These are phyloP conservation scores for Xanthoconium separans DNA, from an alignment of 1,284 basidiomycete genomes.

Conservation along the genomic window DNA sequence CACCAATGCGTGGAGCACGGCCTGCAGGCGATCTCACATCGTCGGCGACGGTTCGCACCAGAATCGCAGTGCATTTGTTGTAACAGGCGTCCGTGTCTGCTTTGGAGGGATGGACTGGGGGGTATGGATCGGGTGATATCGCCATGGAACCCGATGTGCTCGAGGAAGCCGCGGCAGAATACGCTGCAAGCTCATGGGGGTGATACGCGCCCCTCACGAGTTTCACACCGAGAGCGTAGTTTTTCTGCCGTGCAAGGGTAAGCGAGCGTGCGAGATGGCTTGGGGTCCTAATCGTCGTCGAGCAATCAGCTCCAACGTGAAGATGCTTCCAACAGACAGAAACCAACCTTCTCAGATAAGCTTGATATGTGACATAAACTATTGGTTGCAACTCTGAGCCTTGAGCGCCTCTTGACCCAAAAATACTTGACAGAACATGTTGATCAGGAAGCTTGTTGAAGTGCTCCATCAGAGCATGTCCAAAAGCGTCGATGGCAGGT, in stretches of 20 bases:
- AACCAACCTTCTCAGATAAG: conserved; percentile 71
- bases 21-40: conserved; percentile 19
- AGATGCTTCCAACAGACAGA: conserved; percentile 3
- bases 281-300: conserved; percentile 53
- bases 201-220: conserved; percentile 96
- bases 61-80: conserved; percentile 61
- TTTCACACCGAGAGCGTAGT: conserved; percentile 88
- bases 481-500: conserved; percentile 81
- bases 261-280: conserved; percentile 67
- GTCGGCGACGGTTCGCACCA: conserved; percentile 56
- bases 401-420: background rate
- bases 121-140: conserved; percentile 56
- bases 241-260: conserved; percentile 63
- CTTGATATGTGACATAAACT: conserved; percentile 82
- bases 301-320: background rate
- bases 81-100: conserved; percentile 81
- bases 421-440: background rate
- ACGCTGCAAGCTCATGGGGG: conserved; percentile 65
- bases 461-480: conserved; percentile 69
- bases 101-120: conserved; percentile 72
- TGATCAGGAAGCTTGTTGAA: conserved; percentile 62
- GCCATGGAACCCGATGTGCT: conserved; percentile 19
- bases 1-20: conserved; percentile 50
- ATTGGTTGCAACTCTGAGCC: conserved; percentile 53
- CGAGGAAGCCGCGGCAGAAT: conserved; percentile 32